Conservation (phyloP, 108 stramenopile species). For the Licmophora abbreviata region DNA sequence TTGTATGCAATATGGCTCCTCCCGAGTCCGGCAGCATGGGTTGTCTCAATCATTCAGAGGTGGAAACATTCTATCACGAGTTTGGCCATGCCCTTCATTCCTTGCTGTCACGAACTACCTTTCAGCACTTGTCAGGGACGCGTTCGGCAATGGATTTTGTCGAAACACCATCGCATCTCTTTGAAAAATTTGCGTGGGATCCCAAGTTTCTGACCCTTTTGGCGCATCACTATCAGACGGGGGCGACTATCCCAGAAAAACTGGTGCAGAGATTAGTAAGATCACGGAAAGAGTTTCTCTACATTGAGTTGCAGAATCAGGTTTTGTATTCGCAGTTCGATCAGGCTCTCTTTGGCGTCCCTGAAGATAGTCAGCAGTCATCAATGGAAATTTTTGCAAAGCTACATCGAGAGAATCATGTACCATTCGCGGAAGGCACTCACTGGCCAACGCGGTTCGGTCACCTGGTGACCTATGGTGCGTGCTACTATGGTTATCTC, state of each 20-base stretch:
- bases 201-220: slow-evolving; percentile 42
- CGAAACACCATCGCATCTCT: slow-evolving; percentile 78
- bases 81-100: slow-evolving; percentile 97
- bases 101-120: slow-evolving; percentile 83
- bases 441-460: slow-evolving; percentile 83
- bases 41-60: slow-evolving; percentile 88
- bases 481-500: slow-evolving; percentile 83
- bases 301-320: slow-evolving; percentile 74
- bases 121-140: slow-evolving; percentile 95
- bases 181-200: slow-evolving; percentile 78
- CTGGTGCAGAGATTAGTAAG: slow-evolving; percentile 33
- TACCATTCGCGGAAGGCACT: slow-evolving; percentile 62
- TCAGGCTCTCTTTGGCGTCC: slow-evolving; percentile 66
- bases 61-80: slow-evolving; percentile 96
- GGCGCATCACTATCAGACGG: slow-evolving; percentile 42
- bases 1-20: slow-evolving; percentile 84
- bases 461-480: slow-evolving; percentile 83
- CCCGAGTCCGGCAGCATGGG: slow-evolving; percentile 12
- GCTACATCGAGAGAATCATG: slow-evolving; percentile 40
- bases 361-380: background rate
- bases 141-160: slow-evolving; percentile 89
- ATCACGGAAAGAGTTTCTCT: slow-evolving; percentile 56
- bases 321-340: slow-evolving; percentile 73
- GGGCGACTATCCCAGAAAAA: slow-evolving; percentile 48
- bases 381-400: slow-evolving; percentile 52